Percentiles rank a stretch among this genome's conserved stretches.
Conservation (phyloP, 2,329 filamentous ascomycete species). For the Plectosphaerella cucumerina region DNA sequence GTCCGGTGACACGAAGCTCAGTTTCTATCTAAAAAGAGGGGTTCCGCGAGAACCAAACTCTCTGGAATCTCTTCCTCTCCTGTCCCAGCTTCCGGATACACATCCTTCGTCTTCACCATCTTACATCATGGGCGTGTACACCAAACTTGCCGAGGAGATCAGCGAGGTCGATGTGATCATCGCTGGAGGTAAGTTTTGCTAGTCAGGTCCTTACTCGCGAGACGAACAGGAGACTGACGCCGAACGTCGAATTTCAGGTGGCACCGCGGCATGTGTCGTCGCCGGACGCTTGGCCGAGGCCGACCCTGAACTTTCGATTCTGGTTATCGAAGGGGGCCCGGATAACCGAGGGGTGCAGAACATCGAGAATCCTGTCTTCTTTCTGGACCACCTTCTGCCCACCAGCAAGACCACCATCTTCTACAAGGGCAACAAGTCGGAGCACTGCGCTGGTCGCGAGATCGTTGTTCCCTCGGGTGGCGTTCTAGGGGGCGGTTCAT, state of each 20-base stretch:
- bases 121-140: slow-evolving; percentile 19
- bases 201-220: not conserved
- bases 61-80: not conserved
- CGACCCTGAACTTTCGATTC: slow-evolving; percentile 41
- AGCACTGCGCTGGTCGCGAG: slow-evolving; percentile 38
- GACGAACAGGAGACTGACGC: not conserved
- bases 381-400: slow-evolving; percentile 57
- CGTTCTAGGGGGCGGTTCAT: slow-evolving; percentile 47
- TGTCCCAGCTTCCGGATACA: not conserved
- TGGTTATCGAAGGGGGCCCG: slow-evolving; percentile 50
- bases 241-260: slow-evolving; percentile 24
- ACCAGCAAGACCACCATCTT: slow-evolving; percentile 61
- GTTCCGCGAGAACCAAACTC: not conserved
- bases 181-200: slow-evolving; percentile 33
- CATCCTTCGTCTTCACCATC: not conserved
- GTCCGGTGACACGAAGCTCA: not conserved
- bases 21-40: not conserved
- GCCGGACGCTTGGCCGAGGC: slow-evolving; percentile 45
- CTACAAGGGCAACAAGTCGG: slow-evolving; percentile 42
- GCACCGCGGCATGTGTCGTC: slow-evolving; percentile 42
- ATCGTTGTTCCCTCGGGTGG: slow-evolving; percentile 34
- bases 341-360: slow-evolving; percentile 47
- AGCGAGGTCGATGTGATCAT: slow-evolving; percentile 47
- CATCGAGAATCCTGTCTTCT: slow-evolving; percentile 47
- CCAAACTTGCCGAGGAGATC: slow-evolving; percentile 22